A percentile compares a stretch with the other conserved stretches of the same genome.
These are phyloP conservation scores for Areca catechu DNA, from an alignment of 176 grass and related monocot genomes.

Conservation along the genomic window DNA sequence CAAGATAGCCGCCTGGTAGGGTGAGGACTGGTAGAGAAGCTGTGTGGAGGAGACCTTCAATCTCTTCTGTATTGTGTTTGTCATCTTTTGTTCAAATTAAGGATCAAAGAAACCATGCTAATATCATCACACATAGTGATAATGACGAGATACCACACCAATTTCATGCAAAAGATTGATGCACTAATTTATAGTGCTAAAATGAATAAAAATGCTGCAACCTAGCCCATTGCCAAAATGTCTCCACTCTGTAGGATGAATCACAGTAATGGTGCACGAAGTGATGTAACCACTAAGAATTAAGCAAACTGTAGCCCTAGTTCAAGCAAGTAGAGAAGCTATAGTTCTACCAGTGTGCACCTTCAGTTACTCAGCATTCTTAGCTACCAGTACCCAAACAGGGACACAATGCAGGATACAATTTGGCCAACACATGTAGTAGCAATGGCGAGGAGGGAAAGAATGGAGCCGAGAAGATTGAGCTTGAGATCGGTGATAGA, in stretches of 20 bases:
- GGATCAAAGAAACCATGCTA: slow-evolving; percentile 20
- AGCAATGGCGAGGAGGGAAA: slow-evolving; percentile 52
- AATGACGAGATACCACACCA: too few species aligned
- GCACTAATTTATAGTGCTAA: too few species aligned
- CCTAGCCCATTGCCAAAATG: slow-evolving; percentile 19
- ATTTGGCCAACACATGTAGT: slow-evolving; percentile 83
- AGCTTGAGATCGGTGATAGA: slow-evolving; percentile 85
- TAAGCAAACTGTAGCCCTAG: too few species aligned
- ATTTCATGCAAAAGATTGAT: too few species aligned
- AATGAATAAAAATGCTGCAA: slow-evolving; percentile 45
- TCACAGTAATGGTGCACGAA: too few species aligned
- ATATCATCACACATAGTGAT: not conserved
- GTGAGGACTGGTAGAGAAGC: slow-evolving; percentile 83
- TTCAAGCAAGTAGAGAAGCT: too few species aligned
- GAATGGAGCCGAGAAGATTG: slow-evolving; percentile 73
- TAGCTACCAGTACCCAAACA: too few species aligned
- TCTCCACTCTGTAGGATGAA: too few species aligned
- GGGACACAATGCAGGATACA: slow-evolving; percentile 29
- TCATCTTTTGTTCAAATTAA: slow-evolving; percentile 53
- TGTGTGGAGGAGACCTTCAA: slow-evolving; percentile 86
- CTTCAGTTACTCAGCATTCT: too few species aligned
- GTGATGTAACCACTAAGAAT: too few species aligned
- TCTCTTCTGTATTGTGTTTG: slow-evolving; percentile 87
- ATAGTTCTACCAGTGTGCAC: too few species aligned
- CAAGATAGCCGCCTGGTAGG: slow-evolving; percentile 71